phyloP scores from a whole-genome alignment of 352 stramenopile species.

The Globisporangium camurandrum region DNA sequence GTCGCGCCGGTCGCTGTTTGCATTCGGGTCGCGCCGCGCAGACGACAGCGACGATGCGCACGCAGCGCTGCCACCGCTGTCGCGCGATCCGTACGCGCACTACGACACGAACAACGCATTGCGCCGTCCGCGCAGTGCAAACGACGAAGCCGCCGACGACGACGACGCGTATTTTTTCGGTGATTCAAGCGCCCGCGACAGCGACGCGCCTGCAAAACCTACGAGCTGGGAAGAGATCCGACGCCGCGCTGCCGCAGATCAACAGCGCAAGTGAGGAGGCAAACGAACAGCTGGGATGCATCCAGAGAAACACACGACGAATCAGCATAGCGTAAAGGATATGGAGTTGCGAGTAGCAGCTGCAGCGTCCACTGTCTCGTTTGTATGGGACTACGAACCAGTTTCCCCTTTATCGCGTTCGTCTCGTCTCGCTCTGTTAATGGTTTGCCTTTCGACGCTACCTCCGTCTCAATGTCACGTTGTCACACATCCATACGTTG shows the following conservation, averaged over 20 bases:
- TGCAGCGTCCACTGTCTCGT: no score
- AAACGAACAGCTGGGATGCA: no score
- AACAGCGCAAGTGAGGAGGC: constrained; percentile 47
- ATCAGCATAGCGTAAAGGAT: no score
- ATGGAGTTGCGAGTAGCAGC: no score
- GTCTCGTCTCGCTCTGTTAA: no score
- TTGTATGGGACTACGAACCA: no score
- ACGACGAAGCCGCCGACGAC: constrained; percentile 15
- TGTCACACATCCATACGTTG: background rate
- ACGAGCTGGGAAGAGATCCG: constrained; percentile 80
- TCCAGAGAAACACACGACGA: no score
- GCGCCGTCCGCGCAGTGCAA: no score
- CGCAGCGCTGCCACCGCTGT: constrained; percentile 18
- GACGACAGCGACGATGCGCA: constrained; percentile 6
- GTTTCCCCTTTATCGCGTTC: no score
- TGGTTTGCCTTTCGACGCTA: background rate
- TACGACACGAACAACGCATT: constrained; percentile 9
- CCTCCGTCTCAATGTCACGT: background rate
- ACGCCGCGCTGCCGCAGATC: constrained; percentile 28
- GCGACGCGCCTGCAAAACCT: constrained; percentile 20
- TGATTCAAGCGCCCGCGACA: constrained; percentile 8
- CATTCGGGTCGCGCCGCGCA: constrained; percentile 31
- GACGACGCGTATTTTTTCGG: constrained; percentile 52
- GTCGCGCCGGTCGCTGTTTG: constrained; percentile 21
- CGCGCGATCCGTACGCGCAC: constrained; percentile 31